Evolutionary conservation across 371 early-diverging fungal species (phyloP), one percentile per base, ranked within the genome.

Genomic region (Lichtheimia ramosa): DNA sequence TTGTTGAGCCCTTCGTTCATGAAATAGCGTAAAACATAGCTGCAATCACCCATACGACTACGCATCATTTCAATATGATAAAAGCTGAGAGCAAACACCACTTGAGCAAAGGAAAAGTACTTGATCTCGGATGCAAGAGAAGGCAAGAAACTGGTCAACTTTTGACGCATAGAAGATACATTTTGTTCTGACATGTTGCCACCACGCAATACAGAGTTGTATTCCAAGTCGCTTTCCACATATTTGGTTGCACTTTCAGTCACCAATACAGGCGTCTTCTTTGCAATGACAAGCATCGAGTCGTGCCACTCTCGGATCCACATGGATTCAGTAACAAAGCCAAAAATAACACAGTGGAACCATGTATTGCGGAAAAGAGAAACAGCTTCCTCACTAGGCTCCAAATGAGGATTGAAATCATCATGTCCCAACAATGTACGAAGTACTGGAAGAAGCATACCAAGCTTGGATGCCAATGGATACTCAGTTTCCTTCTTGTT

Each of bases 211-310:
- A 96, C 87, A 8, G 95, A 92, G 68, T 93, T 93, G 62, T 90
- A 88, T 60, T 92, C 91, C 15, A 97, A 74, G 63, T 96, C 96
- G n/a, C 88, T 92, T 58, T 94, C 94, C 34, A 97, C 63, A 59
- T 92, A 93, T 51, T 89, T 89, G 18, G 88, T 86, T 0, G 87
- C 80, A 41, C 86, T 81, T 48, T 83, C 87, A 27, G 89, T 86
- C 5, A 93, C 84, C 49, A 97, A 79, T 0, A 91, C 79, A 0
- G 98, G 98, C 1, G 97, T 91, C 56, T 92, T 93, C 60, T 80
- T 77, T 3, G 97, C 95, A 65, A 97, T 87, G 1, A 79, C 61
- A 0, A 82, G 53, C 70, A 95, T 77, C 0, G 86, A 72, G 6
- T 75, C 74, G 56, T 84, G 73, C 90, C 95, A 95, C 65, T 83